Evolutionary conservation across 768 basidiomycete species (phyloP), one percentile per base, ranked within the genome.

Genomic region (Tricholoma matsutake): DNA sequence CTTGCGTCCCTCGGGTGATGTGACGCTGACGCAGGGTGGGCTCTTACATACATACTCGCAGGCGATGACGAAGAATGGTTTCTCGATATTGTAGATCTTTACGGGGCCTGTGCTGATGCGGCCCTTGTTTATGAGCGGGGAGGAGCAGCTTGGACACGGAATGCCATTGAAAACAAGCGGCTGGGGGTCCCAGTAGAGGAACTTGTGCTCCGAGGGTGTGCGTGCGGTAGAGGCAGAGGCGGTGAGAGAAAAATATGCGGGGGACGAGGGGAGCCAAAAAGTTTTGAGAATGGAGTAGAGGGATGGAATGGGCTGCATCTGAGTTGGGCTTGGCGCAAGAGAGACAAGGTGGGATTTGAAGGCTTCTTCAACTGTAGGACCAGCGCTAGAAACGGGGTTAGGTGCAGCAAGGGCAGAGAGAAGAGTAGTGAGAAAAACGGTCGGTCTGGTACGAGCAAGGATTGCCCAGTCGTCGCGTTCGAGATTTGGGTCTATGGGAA

Each of bases 141-240:
- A 68, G 6, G 83, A 73, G 68, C 91, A 93, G 45, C 68, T 78
- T 0, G 90, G 88, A 65, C 91, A 93, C 1, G 84, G 78, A 47
- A 93, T 88, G 3, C 91, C 91, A 61, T 92, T 90, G 76, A 92
- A 90, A 8, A 91, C 85, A 52, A 93, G 83, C 0, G 91, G 88
- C 54, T 87, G 86, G 0, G 91, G 91, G 62, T 93, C 91, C 91
- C 91, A 93, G 65, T 90, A 93, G n/a, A 93, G 75, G 73, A 93
- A 93, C 3, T 83, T 84, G 63, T 92, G 87, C 57, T 90, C 86
- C 6, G 87, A 86, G 2, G 87, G 85, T 0, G 84, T 88, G 39
- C 89, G 85, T 10, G 86, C 78, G 6, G 81, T 83, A 9, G 85
- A 84, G 0, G 88, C 81, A 1, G 89, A 90, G 25, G 88, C 88